Evolutionary conservation across 1,139 yeast species (phyloP).

Genomic region (Scheffersomyces titani): DNA sequence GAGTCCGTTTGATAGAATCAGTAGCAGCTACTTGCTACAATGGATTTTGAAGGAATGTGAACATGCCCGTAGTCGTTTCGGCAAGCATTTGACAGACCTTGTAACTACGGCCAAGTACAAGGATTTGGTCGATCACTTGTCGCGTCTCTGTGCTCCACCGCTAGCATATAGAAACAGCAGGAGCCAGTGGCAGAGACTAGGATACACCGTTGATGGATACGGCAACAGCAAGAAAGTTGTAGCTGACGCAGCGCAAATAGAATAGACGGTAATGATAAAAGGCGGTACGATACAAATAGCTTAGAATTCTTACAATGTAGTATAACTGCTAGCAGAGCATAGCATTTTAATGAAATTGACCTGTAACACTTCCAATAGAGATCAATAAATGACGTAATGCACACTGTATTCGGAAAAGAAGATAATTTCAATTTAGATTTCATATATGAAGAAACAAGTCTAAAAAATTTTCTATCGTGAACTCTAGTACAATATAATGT

Average conservation of each 20-base stretch:
- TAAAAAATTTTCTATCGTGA: no score
- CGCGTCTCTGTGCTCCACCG: constrained; percentile 29
- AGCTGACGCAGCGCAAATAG: neutral
- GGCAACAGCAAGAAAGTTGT: constrained; percentile 13
- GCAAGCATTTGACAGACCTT: constrained; percentile 30
- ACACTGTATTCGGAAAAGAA: no score
- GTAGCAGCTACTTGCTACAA: constrained; percentile 44
- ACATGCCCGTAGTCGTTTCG: constrained; percentile 38
- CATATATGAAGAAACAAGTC: no score
- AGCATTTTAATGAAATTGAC: no score
- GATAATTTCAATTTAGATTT: no score
- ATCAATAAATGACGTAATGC: neutral
- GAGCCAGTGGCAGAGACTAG: constrained; percentile 41
- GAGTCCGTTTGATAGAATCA: constrained; percentile 51
- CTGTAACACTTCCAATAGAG: neutral
- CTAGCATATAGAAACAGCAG: constrained; percentile 30
- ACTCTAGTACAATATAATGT: no score
- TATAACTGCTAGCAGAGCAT: neutral
- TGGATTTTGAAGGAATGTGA: constrained; percentile 60
- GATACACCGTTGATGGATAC: constrained; percentile 34
- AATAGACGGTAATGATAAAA: neutral
- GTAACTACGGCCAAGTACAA: constrained; percentile 22
- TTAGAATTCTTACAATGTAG: neutral
- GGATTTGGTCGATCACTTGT: constrained; percentile 21
- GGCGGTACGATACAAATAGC: neutral